Evolutionary conservation across 805 yeast species (phyloP), one percentile per base, ranked within the genome.

Genomic region (Wickerhamomyces silvicola): DNA sequence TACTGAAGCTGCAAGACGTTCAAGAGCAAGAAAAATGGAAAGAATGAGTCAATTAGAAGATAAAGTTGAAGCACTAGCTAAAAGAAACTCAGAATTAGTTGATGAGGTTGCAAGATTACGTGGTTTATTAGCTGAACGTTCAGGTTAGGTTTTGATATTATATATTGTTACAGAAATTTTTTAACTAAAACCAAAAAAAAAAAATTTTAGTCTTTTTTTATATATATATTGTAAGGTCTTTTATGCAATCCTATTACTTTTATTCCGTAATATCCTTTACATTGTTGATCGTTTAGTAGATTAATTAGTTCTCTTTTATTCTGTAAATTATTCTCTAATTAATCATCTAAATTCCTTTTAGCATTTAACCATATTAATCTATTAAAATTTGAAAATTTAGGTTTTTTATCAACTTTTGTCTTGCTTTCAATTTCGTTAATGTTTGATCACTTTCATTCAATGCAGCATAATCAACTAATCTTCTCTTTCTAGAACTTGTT

Each of bases 1-100:
- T 71, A 90, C 78, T 30, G 95, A 87, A 56, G 97, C 97, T 45
- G 97, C 97, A 7, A 78, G 97, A 59, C 75, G 96, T 54, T 86
- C 95, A 18, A 71, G 97, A 52, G 96, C 96, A 16, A 77, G 95
- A 57, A 86, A 88, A 60, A 78, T 82, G 78, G 83, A 83, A 57
- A 75, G 94, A 58, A 82, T 88, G 85, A 49, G 60, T 38, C 90
- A 84, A 56, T 66, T 88, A 55, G 97, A 88, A 60, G 74, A 60
- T 16, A 77, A 75, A 57, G 92, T 87, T 33, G 85, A 78, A 43
- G 70, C 58, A 20, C 65, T 88, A 42, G 44, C 80, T 29, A 53
- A 60, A 18, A 77, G 68, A 46, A 87, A 86, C 59, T 52, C 65
- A 27, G 65, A 58, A 7, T 68, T 86, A 45, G 78, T 70, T 41